Evolutionary conservation across 768 basidiomycete species (phyloP).

Genomic region (Mycena latifolia): DNA sequence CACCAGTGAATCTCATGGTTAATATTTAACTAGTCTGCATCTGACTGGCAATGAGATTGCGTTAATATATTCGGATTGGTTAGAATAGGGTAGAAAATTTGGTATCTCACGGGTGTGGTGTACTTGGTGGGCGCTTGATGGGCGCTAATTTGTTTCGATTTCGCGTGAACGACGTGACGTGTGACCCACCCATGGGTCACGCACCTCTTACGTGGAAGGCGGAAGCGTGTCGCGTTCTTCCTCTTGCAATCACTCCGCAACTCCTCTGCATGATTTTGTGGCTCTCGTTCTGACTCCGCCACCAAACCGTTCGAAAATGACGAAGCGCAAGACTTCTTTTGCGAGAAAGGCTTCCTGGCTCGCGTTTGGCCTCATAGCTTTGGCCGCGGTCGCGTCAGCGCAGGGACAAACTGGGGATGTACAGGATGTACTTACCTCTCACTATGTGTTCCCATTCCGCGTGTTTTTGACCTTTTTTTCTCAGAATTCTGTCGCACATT

Average conservation of each 20-base stretch:
- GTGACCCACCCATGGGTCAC: too few relatives aligned
- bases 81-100: too few relatives aligned
- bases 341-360: conserved; percentile 68
- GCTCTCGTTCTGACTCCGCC: conserved; percentile 10
- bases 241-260: not conserved
- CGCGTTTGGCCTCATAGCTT: conserved; percentile 69
- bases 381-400: conserved; percentile 59
- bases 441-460: not conserved
- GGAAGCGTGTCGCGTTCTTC: too few relatives aligned
- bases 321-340: conserved; percentile 27
- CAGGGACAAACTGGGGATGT: conserved; percentile 48
- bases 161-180: not conserved
- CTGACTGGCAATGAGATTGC: too few relatives aligned
- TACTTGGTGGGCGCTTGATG: too few relatives aligned
- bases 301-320: conserved; percentile 24
- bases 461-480: not conserved
- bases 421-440: conserved; percentile 42
- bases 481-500: conserved; percentile 15
- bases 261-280: conserved; percentile 25
- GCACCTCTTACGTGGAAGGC: too few relatives aligned
- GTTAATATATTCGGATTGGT: too few relatives aligned
- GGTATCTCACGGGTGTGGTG: too few relatives aligned
- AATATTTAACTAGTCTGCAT: too few relatives aligned
- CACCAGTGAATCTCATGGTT: too few relatives aligned
- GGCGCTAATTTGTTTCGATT: not conserved